A percentile compares a stretch with the other conserved stretches of the same genome.
phyloP scores from a whole-genome alignment of 1,139 yeast species.

The Sugiyamaella grinbergsii region DNA sequence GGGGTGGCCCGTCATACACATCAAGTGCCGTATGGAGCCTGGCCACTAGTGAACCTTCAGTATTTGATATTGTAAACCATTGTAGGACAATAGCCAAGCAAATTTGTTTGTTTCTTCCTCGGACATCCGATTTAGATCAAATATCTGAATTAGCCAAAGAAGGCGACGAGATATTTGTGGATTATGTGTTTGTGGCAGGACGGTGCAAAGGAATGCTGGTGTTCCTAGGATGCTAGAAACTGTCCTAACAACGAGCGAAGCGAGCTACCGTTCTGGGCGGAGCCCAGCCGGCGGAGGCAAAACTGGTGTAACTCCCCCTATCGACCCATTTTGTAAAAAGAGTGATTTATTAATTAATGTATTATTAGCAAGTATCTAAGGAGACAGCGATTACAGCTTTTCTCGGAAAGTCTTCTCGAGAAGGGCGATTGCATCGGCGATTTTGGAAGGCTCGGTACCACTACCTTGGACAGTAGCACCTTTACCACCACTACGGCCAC shows the following conservation, averaged over 20 bases:
- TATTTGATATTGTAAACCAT: constrained; percentile 38
- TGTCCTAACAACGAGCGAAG: too few relatives aligned
- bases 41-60: constrained; percentile 29
- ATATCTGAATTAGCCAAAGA: constrained; percentile 26
- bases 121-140: constrained; percentile 64
- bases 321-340: too few relatives aligned
- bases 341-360: too few relatives aligned
- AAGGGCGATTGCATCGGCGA: constrained; percentile 71
- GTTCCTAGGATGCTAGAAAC: constrained; percentile 23
- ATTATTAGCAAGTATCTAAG: not conserved
- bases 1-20: constrained; percentile 89
- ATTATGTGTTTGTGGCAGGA: constrained; percentile 29
- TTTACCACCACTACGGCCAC: constrained; percentile 99
- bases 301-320: too few relatives aligned
- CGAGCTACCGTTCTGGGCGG: not conserved
- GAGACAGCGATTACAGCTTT: constrained; percentile 23
- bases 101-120: constrained; percentile 74
- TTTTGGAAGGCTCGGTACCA: constrained; percentile 78
- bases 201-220: constrained; percentile 31
- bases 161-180: constrained; percentile 24
- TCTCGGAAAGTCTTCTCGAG: constrained; percentile 54
- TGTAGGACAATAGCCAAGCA: constrained; percentile 56
- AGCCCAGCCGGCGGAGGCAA: not conserved
- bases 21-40: constrained; percentile 52
- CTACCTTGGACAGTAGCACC: constrained; percentile 96